Evolutionary conservation across 805 yeast genomes (phyloP).

Genomic region (Kregervanrija delftensis): DNA sequence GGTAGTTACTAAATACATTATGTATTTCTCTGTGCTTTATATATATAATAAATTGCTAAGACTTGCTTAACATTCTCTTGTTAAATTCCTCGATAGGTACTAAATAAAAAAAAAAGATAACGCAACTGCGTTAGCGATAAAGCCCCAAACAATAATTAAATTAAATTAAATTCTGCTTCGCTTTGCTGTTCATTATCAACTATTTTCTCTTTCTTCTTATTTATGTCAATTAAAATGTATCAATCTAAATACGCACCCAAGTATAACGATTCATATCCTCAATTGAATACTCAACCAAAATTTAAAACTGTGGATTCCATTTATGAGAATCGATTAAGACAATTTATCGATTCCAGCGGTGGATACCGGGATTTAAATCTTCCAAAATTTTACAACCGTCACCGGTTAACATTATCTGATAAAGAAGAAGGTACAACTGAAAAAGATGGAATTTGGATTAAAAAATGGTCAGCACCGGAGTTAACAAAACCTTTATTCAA

Average conservation of each 20-base stretch:
- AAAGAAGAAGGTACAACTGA: constrained; percentile 19
- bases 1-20: no score
- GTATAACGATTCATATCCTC: constrained; percentile 26
- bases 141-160: no score
- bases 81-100: no score
- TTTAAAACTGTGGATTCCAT: constrained; percentile 73
- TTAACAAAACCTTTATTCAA: constrained; percentile 57
- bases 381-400: constrained; percentile 72
- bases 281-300: constrained; percentile 46
- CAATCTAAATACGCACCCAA: background rate
- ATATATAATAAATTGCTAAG: no score
- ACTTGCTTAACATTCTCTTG: no score
- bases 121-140: no score
- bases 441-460: constrained; percentile 42
- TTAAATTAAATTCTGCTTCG: no score
- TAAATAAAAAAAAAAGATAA: no score
- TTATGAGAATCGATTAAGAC: constrained; percentile 66
- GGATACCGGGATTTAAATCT: constrained; percentile 64
- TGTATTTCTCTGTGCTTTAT: no score
- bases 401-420: constrained; percentile 29
- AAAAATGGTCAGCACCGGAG: constrained; percentile 70
- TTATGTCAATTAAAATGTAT: background rate
- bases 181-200: no score
- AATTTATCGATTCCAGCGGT: constrained; percentile 69
- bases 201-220: no score